phyloP scores from a whole-genome alignment of 1,284 basidiomycete genomes.

The Ceratobasidium sp. region DNA sequence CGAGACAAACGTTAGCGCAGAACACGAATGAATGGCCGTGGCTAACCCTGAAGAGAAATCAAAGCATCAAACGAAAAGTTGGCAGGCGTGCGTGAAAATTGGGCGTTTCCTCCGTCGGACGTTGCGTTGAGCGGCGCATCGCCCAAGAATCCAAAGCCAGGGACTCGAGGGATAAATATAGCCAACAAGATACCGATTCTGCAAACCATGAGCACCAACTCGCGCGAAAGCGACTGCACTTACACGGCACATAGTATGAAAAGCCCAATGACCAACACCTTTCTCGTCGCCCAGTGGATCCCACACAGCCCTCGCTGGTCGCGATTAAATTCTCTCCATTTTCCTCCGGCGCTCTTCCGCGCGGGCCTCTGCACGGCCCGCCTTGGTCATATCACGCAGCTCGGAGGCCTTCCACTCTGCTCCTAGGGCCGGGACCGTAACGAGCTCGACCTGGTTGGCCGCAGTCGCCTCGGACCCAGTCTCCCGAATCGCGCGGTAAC shows the following conservation, averaged over 20 bases:
- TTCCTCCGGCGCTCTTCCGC: slow-evolving; percentile 60
- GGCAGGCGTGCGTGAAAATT: slow-evolving; percentile 74
- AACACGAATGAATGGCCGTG: neutral
- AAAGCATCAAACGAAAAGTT: slow-evolving; percentile 85
- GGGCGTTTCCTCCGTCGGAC: slow-evolving; percentile 56
- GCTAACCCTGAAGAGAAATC: slow-evolving; percentile 64
- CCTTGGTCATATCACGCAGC: slow-evolving; percentile 73
- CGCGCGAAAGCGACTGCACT: slow-evolving; percentile 49
- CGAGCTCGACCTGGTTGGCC: slow-evolving; percentile 66
- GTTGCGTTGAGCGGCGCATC: slow-evolving; percentile 64
- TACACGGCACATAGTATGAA: slow-evolving; percentile 71
- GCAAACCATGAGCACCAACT: slow-evolving; percentile 9
- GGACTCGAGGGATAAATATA: slow-evolving; percentile 81
- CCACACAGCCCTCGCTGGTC: slow-evolving; percentile 79
- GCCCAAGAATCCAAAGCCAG: slow-evolving; percentile 67
- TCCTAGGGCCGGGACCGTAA: slow-evolving; percentile 86
- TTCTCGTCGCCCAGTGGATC: slow-evolving; percentile 69
- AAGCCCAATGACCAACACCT: slow-evolving; percentile 66
- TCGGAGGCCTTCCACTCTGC: slow-evolving; percentile 84
- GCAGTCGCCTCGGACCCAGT: slow-evolving; percentile 18
- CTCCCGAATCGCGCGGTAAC: slow-evolving; percentile 46
- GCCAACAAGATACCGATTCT: slow-evolving; percentile 74
- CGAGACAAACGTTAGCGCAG: slow-evolving; percentile 18
- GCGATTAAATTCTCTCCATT: slow-evolving; percentile 73
- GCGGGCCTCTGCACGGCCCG: slow-evolving; percentile 65